Evolutionary conservation across 768 basidiomycete genomes (phyloP).

Genomic region (Mycena alexandri): DNA sequence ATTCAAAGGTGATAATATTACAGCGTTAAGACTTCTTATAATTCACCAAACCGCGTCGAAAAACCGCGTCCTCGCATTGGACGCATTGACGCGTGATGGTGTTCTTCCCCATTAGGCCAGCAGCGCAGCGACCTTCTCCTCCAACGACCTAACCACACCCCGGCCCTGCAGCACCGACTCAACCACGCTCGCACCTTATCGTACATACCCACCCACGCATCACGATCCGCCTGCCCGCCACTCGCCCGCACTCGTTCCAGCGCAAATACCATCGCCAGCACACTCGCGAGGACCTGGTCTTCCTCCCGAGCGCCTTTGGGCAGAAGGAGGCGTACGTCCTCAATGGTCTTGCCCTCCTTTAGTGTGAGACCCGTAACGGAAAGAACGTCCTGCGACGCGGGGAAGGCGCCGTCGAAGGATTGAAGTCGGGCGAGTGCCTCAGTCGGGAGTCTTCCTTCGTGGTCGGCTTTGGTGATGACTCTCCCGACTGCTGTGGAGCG

Average conservation of each 20-base stretch:
- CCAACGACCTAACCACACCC: not conserved
- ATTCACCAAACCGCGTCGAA: no score
- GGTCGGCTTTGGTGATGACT: not conserved
- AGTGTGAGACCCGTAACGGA: conserved; percentile 8
- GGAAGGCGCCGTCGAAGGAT: conserved; percentile 32
- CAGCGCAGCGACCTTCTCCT: conserved; percentile 1
- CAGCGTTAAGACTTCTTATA: no score
- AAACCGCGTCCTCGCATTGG: no score
- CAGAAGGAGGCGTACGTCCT: conserved; percentile 1
- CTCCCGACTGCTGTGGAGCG: no score
- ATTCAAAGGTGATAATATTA: no score
- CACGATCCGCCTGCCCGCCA: conserved; percentile 1
- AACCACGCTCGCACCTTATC: conserved; percentile 21
- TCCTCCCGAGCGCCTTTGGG: conserved; percentile 1
- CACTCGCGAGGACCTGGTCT: conserved; percentile 13
- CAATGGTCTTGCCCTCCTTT: not conserved
- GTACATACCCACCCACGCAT: conserved; percentile 28
- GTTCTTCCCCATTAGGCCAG: no score
- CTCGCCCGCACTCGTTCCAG: not conserved
- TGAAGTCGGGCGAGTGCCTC: conserved; percentile 33
- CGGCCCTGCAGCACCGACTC: not conserved
- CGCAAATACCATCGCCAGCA: conserved; percentile 24
- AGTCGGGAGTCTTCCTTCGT: conserved; percentile 11
- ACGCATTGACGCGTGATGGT: no score
- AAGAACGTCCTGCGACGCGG: conserved; percentile 9